These are phyloP conservation scores for Starmerella bacillaris DNA, from an alignment of 805 yeast species.

Conservation along the genomic window DNA sequence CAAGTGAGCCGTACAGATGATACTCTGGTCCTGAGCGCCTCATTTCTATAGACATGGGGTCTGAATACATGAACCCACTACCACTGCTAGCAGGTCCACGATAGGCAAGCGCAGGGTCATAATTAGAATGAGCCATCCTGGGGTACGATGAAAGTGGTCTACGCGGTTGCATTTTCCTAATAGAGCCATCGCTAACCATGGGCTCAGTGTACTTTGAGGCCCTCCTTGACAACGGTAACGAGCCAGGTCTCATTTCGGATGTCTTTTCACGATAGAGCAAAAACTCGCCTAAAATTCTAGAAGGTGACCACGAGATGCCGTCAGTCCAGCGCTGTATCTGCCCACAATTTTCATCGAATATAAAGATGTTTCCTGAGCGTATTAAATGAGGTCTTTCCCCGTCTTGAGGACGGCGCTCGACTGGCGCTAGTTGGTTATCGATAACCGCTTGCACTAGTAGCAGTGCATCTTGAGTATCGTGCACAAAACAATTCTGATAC, in stretches of 20 bases:
- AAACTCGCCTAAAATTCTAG: slow-evolving; percentile 71
- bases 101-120: not conserved
- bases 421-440: slow-evolving; percentile 39
- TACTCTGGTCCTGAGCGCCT: slow-evolving; percentile 8
- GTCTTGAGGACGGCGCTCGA: slow-evolving; percentile 68
- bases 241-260: slow-evolving; percentile 15
- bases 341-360: slow-evolving; percentile 63
- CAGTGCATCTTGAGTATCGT: slow-evolving; percentile 68
- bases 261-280: slow-evolving; percentile 60
- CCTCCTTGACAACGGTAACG: not conserved
- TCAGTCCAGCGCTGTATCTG: slow-evolving; percentile 93
- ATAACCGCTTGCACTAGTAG: slow-evolving; percentile 64
- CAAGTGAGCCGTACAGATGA: slow-evolving; percentile 36
- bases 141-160: no score
- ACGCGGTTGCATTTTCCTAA: not conserved
- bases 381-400: slow-evolving; percentile 51
- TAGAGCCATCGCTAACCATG: no score
- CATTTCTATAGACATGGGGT: slow-evolving; percentile 1
- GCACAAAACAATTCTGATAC: slow-evolving; percentile 49
- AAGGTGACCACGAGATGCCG: slow-evolving; percentile 88
- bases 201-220: no score
- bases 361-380: slow-evolving; percentile 62
- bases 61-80: not conserved
- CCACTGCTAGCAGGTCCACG: not conserved
- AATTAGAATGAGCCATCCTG: not conserved